Percentiles rank a stretch among this genome's conserved stretches.
Evolutionary conservation across 2,329 filamentous ascomycete genomes (phyloP).

Genomic region (Onygenales sp.): DNA sequence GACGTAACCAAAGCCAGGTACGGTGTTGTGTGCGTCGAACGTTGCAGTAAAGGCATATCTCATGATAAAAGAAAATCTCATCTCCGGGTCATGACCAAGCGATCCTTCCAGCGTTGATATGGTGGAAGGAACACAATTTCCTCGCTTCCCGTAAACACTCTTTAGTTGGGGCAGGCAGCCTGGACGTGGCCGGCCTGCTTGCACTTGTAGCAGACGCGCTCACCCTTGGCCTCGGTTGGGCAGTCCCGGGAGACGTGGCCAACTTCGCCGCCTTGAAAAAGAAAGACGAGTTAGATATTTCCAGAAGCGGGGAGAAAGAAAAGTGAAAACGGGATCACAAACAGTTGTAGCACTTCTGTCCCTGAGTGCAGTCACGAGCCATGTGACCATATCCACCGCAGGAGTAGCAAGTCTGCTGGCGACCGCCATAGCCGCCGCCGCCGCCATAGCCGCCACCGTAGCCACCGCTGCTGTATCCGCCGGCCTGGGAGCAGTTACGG

Average conservation of each 20-base stretch:
- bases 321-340: constrained; percentile 18
- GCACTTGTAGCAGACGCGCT: constrained; percentile 99
- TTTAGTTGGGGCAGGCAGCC: constrained; percentile 80
- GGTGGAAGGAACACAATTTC: constrained; percentile 1
- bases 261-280: constrained; percentile 59
- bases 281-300: background rate
- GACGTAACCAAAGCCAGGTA: constrained; percentile 1
- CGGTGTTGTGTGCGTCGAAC: background rate
- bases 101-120: background rate
- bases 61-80: constrained; percentile 1
- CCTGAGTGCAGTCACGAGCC: constrained; percentile 96
- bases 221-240: constrained; percentile 77
- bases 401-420: constrained; percentile 88
- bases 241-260: constrained; percentile 95
- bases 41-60: constrained; percentile 1
- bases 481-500: constrained; percentile 49
- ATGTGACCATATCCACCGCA: constrained; percentile 96
- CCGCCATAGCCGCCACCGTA: constrained; percentile 36
- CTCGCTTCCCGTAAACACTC: background rate
- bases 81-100: constrained; percentile 3
- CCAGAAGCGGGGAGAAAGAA: background rate
- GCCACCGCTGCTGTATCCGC: constrained; percentile 39
- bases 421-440: constrained; percentile 38
- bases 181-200: constrained; percentile 82
- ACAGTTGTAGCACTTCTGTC: constrained; percentile 99